Percentiles rank a stretch among this genome's conserved stretches.
Evolutionary conservation across 2,329 filamentous ascomycete species (phyloP).

Genomic region (Nigrospora oryzae): DNA sequence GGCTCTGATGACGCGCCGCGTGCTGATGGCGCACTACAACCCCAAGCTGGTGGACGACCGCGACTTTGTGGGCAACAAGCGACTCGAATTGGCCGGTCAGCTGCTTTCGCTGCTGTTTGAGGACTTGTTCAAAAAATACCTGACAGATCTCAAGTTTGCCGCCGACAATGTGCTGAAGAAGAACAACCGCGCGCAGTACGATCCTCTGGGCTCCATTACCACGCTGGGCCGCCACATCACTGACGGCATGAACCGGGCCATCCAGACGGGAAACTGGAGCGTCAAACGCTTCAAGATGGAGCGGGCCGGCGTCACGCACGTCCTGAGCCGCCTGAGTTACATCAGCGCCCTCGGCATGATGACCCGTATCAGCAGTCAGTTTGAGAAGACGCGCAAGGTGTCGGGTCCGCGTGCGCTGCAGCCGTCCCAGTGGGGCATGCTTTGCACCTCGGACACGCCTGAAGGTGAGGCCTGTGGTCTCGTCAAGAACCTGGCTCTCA

Average conservation of each 20-base stretch:
- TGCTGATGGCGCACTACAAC: slow-evolving; percentile 89
- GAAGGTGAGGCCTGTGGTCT: slow-evolving; percentile 98
- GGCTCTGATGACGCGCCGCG: slow-evolving; percentile 93
- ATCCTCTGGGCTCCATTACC: slow-evolving; percentile 76
- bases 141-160: slow-evolving; percentile 78
- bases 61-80: slow-evolving; percentile 97
- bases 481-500: slow-evolving; percentile 94
- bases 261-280: slow-evolving; percentile 96
- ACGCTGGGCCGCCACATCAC: slow-evolving; percentile 84
- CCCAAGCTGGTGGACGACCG: slow-evolving; percentile 86
- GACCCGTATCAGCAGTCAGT: slow-evolving; percentile 96
- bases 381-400: slow-evolving; percentile 97
- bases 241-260: slow-evolving; percentile 87
- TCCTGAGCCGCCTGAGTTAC: slow-evolving; percentile 90
- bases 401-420: slow-evolving; percentile 92
- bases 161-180: slow-evolving; percentile 96
- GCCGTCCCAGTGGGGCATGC: slow-evolving; percentile 96
- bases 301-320: slow-evolving; percentile 90
- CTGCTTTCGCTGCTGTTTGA: slow-evolving; percentile 91
- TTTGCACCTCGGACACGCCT: slow-evolving; percentile 93
- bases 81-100: slow-evolving; percentile 88
- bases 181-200: slow-evolving; percentile 80
- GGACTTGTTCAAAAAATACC: slow-evolving; percentile 95
- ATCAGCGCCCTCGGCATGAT: slow-evolving; percentile 98
- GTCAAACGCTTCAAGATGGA: slow-evolving; percentile 99